These are phyloP conservation scores for Pilaira anomala DNA, from an alignment of 192 early-diverging fungal genomes.

Conservation along the genomic window DNA sequence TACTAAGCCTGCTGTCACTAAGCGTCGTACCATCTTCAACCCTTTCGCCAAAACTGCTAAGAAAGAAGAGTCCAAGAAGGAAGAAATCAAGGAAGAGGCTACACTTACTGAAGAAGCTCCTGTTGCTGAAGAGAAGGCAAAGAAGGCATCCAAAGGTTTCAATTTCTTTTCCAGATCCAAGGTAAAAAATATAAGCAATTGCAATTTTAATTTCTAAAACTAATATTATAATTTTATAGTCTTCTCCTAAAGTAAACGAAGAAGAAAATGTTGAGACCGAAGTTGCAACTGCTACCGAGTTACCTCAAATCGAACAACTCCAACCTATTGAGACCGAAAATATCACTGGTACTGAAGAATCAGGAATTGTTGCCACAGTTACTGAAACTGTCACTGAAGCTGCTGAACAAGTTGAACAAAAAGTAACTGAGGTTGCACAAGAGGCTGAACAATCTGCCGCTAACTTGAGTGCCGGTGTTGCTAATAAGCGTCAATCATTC, in stretches of 20 bases:
- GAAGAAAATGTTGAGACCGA: background rate
- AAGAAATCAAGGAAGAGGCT: constrained; percentile 1
- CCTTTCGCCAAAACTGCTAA: constrained; percentile 11
- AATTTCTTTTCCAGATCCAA: constrained; percentile 11
- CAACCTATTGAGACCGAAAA: constrained; percentile 9
- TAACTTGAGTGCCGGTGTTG: background rate
- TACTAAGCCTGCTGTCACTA: constrained; percentile 12
- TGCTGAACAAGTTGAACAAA: constrained; percentile 6
- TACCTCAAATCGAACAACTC: constrained; percentile 11
- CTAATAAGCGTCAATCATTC: constrained; percentile 19
- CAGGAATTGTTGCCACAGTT: too few species aligned
- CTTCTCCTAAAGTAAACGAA: constrained; percentile 8
- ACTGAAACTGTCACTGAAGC: background rate
- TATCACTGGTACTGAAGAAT: background rate
- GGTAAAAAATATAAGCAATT: constrained; percentile 1
- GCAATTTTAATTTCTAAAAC: background rate
- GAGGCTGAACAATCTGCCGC: constrained; percentile 28
- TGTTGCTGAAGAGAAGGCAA: constrained; percentile 6
- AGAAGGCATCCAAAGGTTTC: background rate
- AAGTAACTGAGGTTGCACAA: background rate
- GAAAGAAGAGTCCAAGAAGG: constrained; percentile 8
- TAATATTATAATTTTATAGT: background rate
- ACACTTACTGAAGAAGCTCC: constrained; percentile 5
- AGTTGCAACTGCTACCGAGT: constrained; percentile 2
- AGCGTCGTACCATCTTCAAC: constrained; percentile 17